phyloP scores from a whole-genome alignment of 495 filamentous ascomycete genomes.

The Astrocystis sublimbata region DNA sequence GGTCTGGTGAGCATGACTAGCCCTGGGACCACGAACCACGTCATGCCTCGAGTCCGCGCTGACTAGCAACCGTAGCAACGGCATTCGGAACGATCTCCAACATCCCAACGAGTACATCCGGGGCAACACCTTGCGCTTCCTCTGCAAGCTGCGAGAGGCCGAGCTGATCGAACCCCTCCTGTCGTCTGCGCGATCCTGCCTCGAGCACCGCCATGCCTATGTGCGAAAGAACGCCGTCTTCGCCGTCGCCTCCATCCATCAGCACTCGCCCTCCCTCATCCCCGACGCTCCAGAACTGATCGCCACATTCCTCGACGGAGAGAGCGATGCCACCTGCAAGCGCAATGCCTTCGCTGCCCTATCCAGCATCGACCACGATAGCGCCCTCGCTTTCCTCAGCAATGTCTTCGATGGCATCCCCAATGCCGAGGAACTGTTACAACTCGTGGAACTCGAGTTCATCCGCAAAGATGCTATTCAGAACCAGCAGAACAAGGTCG shows the following conservation, averaged over 20 bases:
- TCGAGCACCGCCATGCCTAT: slow-evolving; percentile 95
- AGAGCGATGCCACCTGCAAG: slow-evolving; percentile 96
- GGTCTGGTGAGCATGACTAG: slow-evolving; percentile 76
- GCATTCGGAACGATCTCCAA: slow-evolving; percentile 95
- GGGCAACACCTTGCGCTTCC: slow-evolving; percentile 93
- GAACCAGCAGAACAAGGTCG: slow-evolving; percentile 89
- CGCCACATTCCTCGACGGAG: slow-evolving; percentile 82
- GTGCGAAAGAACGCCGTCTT: slow-evolving; percentile 98
- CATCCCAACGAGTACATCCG: slow-evolving; percentile 98
- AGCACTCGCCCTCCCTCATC: slow-evolving; percentile 87
- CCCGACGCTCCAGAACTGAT: slow-evolving; percentile 95
- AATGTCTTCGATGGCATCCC: slow-evolving; percentile 92
- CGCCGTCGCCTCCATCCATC: slow-evolving; percentile 89
- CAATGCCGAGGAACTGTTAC: slow-evolving; percentile 90
- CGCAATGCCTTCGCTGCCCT: slow-evolving; percentile 95
- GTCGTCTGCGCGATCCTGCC: slow-evolving; percentile 84
- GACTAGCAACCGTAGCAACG: slow-evolving; percentile 65
- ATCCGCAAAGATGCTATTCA: slow-evolving; percentile 96
- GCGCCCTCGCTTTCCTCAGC: slow-evolving; percentile 84
- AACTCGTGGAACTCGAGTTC: slow-evolving; percentile 93
- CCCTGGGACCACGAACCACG: background rate
- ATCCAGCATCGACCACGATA: slow-evolving; percentile 87
- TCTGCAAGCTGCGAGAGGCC: slow-evolving; percentile 92
- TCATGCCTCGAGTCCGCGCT: slow-evolving; percentile 12
- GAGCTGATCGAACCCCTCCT: slow-evolving; percentile 96